Evolutionary conservation across 208 protist species (phyloP), one percentile per base, ranked within the genome.

Genomic region (Leishmania braziliensis): DNA sequence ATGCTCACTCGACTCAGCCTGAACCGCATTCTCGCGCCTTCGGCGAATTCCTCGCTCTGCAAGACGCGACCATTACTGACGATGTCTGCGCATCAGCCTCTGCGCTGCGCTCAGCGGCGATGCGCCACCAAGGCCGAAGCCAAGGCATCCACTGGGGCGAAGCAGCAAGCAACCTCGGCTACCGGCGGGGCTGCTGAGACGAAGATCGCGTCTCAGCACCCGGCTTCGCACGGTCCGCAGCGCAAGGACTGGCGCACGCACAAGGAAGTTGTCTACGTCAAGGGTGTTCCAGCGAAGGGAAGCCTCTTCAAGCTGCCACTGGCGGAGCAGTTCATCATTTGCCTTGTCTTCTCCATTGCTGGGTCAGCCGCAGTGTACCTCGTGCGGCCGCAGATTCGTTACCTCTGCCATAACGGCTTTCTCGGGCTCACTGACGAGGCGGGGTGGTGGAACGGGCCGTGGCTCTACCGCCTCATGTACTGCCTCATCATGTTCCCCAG

Each of bases 391-490:
- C 79, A 94, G 66, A 95, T 97, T 66, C 91, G 87, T 48, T 88
- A 91, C 71, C 86, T 95, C 43, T 90, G 89, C 71, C 80, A 89
- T 74, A 84, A 95, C 77, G 92, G 92, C 43, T 97, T 97, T 70
- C 84, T 97, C 18, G 93, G 93, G 0, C 86, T 97, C 39, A 90
- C 92, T 3, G 90, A 93, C 43, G 85, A 95, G 54, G 88, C 90
- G 12, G 85, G 93, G 1, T 97, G 90, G 91, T 71, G 78, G 69
- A 94, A 94, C 66, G 93, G 93, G 2, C 93, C 93, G 65, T 97
- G 93, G 93, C 88, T 95, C 2, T 97, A 95, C 81, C 92, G 93
- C 73, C 54, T 94, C 48, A 43, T 97, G 26, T 97, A 97, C 86
- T 68, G 90, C 56, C 65, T 87, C 39, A 95, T 97, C 77, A 97